Evolutionary conservation across 768 basidiomycete species (phyloP), one percentile per base, ranked within the genome.

Genomic region (Inosperma sp.): DNA sequence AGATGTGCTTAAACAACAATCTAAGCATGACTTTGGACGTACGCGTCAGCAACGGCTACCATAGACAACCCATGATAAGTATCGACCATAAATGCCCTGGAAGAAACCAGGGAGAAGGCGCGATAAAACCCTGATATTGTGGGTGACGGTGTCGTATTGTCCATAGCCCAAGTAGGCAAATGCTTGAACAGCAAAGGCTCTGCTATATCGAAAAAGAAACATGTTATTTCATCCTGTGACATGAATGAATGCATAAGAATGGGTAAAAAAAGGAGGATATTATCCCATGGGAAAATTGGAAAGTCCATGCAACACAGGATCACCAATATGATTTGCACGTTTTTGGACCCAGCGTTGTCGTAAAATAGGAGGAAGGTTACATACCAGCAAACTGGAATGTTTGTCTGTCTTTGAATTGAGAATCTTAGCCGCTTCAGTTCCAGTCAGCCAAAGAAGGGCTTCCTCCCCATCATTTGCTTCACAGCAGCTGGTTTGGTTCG

Each of bases 1-100:
- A 59, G 46, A 51, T 53, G 50, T 31, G 27, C 22, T 43, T 41
- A 44, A 46, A 13, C 23, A 60, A 51, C 26, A 39, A 36, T 54
- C n/a, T 57, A 27, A 26, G 23, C 42, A 44, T 41, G 16, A 22
- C 17, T 54, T 35, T 36, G 49, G 16, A 77, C 83, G 65, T 62
- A 89, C 86, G 78, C 77, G 68, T 93, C 92, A 26, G 88, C 88
- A 55, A 92, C 78, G 4, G 92, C 90, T 16, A 91, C 87, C 78
- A 95, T 86, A 1, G 86, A 78, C 14, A 93, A 70, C 5, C 82
- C 81, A 62, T 91, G 89, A 62, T 81, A 93, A 6, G 79, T 75
- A 65, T 94, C 92, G 53, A 92, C 80, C 52, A 88, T 71, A 67
- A 94, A 94, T 3, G 89, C 85, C 31, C 92, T 76, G 4, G 89